Conservation (phyloP, 1,139 yeast species). For the Kodamaea arcana region DNA sequence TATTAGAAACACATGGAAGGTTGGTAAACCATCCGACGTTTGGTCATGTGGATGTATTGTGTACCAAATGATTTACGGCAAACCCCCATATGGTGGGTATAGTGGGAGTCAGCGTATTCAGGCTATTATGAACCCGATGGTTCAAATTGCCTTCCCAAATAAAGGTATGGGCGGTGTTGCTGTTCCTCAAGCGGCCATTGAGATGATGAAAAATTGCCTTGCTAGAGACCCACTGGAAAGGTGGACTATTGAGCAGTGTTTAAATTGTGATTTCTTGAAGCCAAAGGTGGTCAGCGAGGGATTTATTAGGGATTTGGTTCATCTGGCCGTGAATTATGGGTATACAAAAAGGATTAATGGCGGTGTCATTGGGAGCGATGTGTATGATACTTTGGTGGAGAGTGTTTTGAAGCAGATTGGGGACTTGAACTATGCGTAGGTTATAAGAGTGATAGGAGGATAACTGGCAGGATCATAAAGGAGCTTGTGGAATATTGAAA, state of each 20-base stretch:
- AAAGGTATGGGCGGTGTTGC: conserved; percentile 57
- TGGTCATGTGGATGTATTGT: conserved; percentile 98
- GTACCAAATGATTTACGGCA: conserved; percentile 92
- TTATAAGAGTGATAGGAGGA: too few relatives aligned
- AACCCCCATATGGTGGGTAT: conserved; percentile 83
- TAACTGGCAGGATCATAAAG: too few relatives aligned
- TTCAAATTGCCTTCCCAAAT: conserved; percentile 67
- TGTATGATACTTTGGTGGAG: conserved; percentile 40
- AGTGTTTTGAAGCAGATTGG: conserved; percentile 39
- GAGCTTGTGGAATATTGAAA: too few relatives aligned
- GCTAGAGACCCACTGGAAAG: conserved; percentile 68
- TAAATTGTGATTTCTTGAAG: conserved; percentile 55
- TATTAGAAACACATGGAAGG: conserved; percentile 63
- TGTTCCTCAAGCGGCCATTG: conserved; percentile 69
- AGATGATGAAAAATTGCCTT: conserved; percentile 70
- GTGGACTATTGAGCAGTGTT: conserved; percentile 59
- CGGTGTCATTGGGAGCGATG: conserved; percentile 34
- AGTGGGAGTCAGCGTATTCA: conserved; percentile 75
- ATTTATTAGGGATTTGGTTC: conserved; percentile 67
- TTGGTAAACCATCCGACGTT: conserved; percentile 92
- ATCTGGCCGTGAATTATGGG: conserved; percentile 73
- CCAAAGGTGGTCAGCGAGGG: conserved; percentile 71
- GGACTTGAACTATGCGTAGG: conserved; percentile 32
- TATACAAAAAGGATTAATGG: conserved; percentile 34
- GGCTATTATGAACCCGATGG: conserved; percentile 85